Base-by-base conservation (phyloP, 352 stramenopile genomes). In the Pythium dissotocum region DNA sequence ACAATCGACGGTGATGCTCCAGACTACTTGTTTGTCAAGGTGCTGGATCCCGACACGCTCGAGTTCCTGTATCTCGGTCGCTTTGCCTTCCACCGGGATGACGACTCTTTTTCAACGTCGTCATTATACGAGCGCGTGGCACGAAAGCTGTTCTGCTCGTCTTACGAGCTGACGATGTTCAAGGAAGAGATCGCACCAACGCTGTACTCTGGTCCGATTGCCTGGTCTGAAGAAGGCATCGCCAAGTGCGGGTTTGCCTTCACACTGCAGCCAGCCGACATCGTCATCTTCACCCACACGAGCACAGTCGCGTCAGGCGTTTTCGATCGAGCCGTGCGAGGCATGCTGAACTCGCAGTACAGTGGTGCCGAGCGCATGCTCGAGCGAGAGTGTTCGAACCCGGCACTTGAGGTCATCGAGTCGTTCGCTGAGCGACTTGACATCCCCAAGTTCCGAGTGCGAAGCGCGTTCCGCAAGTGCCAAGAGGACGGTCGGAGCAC, bases 381-480 rank as follows among this genome's bases (percentile, higher is more conserved):
- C 14, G 8, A 63, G n/a, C 51, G 65, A 8, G 26, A 60, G 2
- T 71, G 73, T 21, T 42, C 53, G 1, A 60, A 57, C 3, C 77
- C 81, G 36, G 92, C 78, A n/a, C 69, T 94, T 28, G 72, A 83
- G 55, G 61, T 82, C 13, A 78, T 94, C 40, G 87, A 91, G 61
- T 79, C 72, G 10, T 67, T 93, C 4, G 79, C 77, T 7, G 85
- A 93, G 60, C 76, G 73, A 32, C 76, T 94, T 35, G 82, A 93
- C 48, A 91, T 94, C 32, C 87, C 82, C 1, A 91, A 90, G 57
- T 94, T 93, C 24, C 79, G 87, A 24, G 79, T 94, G 36, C 83
- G 85, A 28, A 94, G 85, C 65, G 87, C 83, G 42, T 92, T 92
- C 63, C 80, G 80, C 57, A 94, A 93, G 69, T 94, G 87, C 63